These are phyloP conservation scores for Cryptococcus sp. DNA, from an alignment of 1,284 basidiomycete species.

Conservation along the genomic window DNA sequence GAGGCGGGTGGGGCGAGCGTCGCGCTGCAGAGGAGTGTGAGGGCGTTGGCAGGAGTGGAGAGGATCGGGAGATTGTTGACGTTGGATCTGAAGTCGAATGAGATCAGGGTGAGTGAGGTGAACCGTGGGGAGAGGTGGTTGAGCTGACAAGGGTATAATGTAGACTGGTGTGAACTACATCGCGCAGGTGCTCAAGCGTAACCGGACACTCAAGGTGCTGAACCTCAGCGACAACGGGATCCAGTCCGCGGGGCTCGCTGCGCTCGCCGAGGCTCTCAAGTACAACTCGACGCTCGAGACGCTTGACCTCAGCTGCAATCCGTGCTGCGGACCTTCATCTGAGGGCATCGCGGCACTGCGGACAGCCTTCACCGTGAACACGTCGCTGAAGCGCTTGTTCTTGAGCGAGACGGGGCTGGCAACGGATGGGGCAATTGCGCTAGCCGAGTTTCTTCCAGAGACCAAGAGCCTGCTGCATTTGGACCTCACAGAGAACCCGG, in stretches of 20 bases:
- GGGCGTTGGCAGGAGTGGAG: constrained; percentile 78
- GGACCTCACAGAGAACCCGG: constrained; percentile 70
- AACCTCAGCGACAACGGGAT: constrained; percentile 93
- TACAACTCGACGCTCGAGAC: constrained; percentile 93
- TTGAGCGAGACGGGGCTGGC: constrained; percentile 77
- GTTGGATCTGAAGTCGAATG: constrained; percentile 86
- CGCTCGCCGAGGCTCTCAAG: constrained; percentile 88
- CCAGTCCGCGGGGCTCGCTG: constrained; percentile 73
- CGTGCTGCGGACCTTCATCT: constrained; percentile 80
- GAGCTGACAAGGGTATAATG: constrained; percentile 5
- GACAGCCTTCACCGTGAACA: constrained; percentile 89
- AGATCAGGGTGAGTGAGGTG: constrained; percentile 66
- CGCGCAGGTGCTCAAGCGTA: constrained; percentile 91
- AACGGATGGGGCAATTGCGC: constrained; percentile 83
- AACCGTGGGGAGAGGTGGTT: not conserved
- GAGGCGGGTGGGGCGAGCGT: constrained; percentile 33
- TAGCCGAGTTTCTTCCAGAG: constrained; percentile 95
- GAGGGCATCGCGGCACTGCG: constrained; percentile 83
- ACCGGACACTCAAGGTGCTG: constrained; percentile 88
- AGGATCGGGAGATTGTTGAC: constrained; percentile 80
- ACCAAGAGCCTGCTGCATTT: constrained; percentile 81
- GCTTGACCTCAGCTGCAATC: constrained; percentile 87
- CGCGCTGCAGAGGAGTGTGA: constrained; percentile 60
- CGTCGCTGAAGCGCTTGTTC: constrained; percentile 86
- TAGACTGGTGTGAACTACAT: constrained; percentile 82